Percentiles rank a stretch among this genome's conserved stretches.
phyloP scores from a whole-genome alignment of 306 rosid genomes.

The Quillaja saponaria region DNA sequence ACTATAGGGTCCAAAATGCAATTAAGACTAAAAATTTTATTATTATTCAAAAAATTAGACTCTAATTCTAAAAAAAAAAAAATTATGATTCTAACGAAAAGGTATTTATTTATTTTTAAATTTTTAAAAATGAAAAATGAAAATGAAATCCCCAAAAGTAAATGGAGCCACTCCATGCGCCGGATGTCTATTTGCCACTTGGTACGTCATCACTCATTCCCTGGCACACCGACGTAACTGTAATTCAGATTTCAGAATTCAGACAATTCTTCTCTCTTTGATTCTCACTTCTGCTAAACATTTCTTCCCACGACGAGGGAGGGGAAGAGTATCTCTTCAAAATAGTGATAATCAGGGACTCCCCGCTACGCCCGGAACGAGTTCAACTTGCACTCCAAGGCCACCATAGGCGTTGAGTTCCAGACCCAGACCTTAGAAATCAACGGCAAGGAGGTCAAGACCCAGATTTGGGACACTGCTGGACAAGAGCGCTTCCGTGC shows the following conservation, averaged over 20 bases:
- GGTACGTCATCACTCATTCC: slow-evolving; percentile 6
- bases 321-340: slow-evolving; percentile 95
- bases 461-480: slow-evolving; percentile 99
- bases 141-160: neutral
- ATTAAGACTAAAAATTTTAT: too few species aligned
- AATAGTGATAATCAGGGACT: slow-evolving; percentile 86
- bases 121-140: too few species aligned
- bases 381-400: slow-evolving; percentile 84
- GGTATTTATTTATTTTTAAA: too few species aligned
- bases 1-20: too few species aligned
- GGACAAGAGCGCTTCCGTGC: slow-evolving; percentile 96
- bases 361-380: slow-evolving; percentile 88
- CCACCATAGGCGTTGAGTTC: slow-evolving; percentile 95
- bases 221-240: too few species aligned
- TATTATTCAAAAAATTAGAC: too few species aligned
- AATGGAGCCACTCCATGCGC: slow-evolving; percentile 36
- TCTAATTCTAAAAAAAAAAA: too few species aligned
- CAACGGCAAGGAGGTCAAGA: slow-evolving; percentile 81
- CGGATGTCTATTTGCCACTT: slow-evolving; percentile 43
- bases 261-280: neutral
- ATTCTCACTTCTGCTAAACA: neutral
- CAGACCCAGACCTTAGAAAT: slow-evolving; percentile 85
- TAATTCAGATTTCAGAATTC: neutral
- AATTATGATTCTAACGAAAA: too few species aligned
- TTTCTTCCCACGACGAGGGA: slow-evolving; percentile 83